Base-by-base conservation (phyloP, 768 basidiomycete genomes). In the Mycena indigotica region DNA sequence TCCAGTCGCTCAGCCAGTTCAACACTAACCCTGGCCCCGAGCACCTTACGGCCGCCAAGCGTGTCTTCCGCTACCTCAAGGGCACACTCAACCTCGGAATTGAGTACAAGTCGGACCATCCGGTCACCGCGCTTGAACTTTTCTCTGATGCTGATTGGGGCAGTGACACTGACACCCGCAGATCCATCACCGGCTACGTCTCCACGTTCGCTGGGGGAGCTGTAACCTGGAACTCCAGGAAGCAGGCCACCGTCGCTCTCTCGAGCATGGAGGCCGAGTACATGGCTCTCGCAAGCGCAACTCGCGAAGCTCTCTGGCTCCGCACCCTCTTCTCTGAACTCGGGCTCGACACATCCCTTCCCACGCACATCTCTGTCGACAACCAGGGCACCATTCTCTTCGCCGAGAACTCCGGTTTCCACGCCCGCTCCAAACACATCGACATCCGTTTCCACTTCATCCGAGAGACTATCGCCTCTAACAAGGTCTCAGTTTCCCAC, bases 231-330 rank as follows among this genome's bases (percentile, higher is more conserved):
- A 54, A 55, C 12, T 67, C 70, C 0, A 58, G 65, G 21, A 57
- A 67, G 24, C 78, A 80, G 61, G 29, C 61, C 2, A 62, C 66
- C 1, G 65, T 76, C 35, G 57, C 77, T 0, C 53, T 61, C 0
- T 78, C 75, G 0, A 73, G 72, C 0, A 67, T 66, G 4, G 72
- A 79, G 52, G 70, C 73, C 0, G 75, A 77, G 60, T 77, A 74
- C 60, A 67, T 75, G 17, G 73, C 72, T 0, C 58, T 64, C 1
- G 41, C 65, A 0, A 64, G 75, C 39, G 69, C 72, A 1, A 26
- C 61, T 0, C 60, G 67, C 32, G 67, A 76, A 54, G 63, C 62
- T 1, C n/a, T 73, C 5, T 78, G 74, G 74, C 46, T 71, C 1
- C 56, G 39, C 1, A 17, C n/a, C 0, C 53, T 65, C 16, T 26